Evolutionary conservation across 75 land plant genomes (phyloP).

Genomic region (Selaginella tamariscina): DNA sequence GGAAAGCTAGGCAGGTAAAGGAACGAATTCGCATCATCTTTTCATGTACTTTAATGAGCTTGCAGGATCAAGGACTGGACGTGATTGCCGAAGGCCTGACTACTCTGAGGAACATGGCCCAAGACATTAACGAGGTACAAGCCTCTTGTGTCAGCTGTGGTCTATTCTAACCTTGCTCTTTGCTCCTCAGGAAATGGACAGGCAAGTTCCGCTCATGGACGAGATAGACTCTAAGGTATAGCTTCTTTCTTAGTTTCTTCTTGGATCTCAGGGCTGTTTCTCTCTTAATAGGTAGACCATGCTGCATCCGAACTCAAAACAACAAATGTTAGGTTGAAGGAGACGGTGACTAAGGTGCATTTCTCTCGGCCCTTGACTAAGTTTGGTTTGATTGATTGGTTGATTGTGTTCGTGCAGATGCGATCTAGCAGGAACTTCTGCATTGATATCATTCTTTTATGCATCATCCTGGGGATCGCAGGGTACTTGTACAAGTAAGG

Average conservation of each 20-base stretch:
- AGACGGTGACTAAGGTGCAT: slow-evolving; percentile 64
- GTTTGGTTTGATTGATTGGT: background rate
- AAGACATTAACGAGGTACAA: slow-evolving; percentile 65
- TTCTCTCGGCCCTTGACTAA: background rate
- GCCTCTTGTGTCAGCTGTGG: background rate
- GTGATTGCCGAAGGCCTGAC: slow-evolving; percentile 53
- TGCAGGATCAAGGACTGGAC: slow-evolving; percentile 74
- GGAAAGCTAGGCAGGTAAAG: slow-evolving; percentile 64
- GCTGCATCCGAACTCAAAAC: slow-evolving; percentile 76
- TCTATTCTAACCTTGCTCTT: background rate
- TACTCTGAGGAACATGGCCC: slow-evolving; percentile 72
- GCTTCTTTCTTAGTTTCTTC: background rate
- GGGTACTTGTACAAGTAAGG: slow-evolving; percentile 71
- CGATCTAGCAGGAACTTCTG: slow-evolving; percentile 76
- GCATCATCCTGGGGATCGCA: slow-evolving; percentile 69
- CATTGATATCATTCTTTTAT: slow-evolving; percentile 67
- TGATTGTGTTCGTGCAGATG: slow-evolving; percentile 34
- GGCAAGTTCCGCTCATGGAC: slow-evolving; percentile 84
- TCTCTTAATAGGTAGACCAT: slow-evolving; percentile 47
- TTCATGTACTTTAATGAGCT: slow-evolving; percentile 1
- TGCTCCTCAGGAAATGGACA: slow-evolving; percentile 61
- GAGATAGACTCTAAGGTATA: slow-evolving; percentile 80
- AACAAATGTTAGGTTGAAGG: slow-evolving; percentile 81
- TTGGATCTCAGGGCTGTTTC: background rate
- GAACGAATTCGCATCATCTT: background rate